Conservation (phyloP, 2,329 filamentous ascomycete species). For the Talaromyces sp. region DNA sequence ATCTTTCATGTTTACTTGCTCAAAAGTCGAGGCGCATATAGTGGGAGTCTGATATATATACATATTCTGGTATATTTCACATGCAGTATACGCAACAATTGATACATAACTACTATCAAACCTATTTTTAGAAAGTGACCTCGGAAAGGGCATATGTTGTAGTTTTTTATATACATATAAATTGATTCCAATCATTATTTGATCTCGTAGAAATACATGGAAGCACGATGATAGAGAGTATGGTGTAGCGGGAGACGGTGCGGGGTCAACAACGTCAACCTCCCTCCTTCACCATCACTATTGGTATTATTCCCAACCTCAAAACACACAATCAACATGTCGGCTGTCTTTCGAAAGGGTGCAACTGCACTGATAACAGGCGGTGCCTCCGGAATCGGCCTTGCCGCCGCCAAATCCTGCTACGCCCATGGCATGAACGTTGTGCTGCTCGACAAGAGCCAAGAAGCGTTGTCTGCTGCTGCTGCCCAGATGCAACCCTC, state of each 20-base stretch:
- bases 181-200: too few species aligned
- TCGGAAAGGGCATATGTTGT: too few species aligned
- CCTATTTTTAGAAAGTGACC: too few species aligned
- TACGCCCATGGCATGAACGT: conserved; percentile 9
- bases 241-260: not conserved
- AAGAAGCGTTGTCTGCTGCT: not conserved
- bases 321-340: not conserved
- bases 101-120: not conserved
- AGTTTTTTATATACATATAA: too few species aligned
- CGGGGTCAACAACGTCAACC: not conserved
- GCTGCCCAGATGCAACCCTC: not conserved
- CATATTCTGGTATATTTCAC: too few species aligned
- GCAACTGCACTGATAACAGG: conserved; percentile 13
- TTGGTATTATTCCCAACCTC: too few species aligned
- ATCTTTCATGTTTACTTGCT: too few species aligned
- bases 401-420: conserved; percentile 8
- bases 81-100: not conserved
- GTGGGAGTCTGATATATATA: too few species aligned
- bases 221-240: not conserved
- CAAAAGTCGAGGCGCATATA: too few species aligned
- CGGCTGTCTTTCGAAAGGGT: conserved; percentile 8
- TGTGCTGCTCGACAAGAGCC: conserved; percentile 7
- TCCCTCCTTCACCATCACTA: not conserved
- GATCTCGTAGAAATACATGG: too few species aligned
- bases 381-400: conserved; percentile 10